These are phyloP conservation scores for Afroboletus lepidellus DNA, from an alignment of 1,284 basidiomycete genomes.

Conservation along the genomic window DNA sequence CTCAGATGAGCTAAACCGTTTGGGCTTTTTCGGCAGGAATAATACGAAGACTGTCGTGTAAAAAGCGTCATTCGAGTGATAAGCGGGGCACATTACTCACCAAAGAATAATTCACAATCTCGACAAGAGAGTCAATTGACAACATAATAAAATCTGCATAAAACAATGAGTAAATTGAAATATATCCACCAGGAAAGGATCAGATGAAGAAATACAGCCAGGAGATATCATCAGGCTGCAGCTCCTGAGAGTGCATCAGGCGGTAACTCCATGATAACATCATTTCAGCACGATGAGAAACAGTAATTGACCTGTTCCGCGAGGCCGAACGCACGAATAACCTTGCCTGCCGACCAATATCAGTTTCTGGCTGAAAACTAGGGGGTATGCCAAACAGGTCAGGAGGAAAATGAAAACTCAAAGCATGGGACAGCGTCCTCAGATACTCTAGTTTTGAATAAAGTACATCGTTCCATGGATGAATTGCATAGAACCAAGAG, in stretches of 20 bases:
- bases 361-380: slow-evolving; percentile 3
- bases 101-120: neutral
- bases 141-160: neutral
- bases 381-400: slow-evolving; percentile 31
- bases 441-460: slow-evolving; percentile 85
- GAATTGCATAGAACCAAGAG: neutral
- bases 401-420: slow-evolving; percentile 51
- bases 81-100: neutral
- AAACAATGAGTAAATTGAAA: slow-evolving; percentile 2
- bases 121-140: neutral
- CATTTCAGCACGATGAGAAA: slow-evolving; percentile 19
- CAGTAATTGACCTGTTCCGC: slow-evolving; percentile 4
- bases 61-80: slow-evolving; percentile 47
- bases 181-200: neutral
- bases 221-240: slow-evolving; percentile 64
- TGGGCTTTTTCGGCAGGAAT: slow-evolving; percentile 78
- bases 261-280: slow-evolving; percentile 76
- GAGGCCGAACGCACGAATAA: neutral
- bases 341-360: neutral
- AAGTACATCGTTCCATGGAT: slow-evolving; percentile 47
- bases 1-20: slow-evolving; percentile 77
- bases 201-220: slow-evolving; percentile 55
- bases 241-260: slow-evolving; percentile 51
- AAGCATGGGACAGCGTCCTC: slow-evolving; percentile 65
- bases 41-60: slow-evolving; percentile 85